phyloP scores from a whole-genome alignment of 495 filamentous ascomycete species.

The Lindgomyces ingoldianus region DNA sequence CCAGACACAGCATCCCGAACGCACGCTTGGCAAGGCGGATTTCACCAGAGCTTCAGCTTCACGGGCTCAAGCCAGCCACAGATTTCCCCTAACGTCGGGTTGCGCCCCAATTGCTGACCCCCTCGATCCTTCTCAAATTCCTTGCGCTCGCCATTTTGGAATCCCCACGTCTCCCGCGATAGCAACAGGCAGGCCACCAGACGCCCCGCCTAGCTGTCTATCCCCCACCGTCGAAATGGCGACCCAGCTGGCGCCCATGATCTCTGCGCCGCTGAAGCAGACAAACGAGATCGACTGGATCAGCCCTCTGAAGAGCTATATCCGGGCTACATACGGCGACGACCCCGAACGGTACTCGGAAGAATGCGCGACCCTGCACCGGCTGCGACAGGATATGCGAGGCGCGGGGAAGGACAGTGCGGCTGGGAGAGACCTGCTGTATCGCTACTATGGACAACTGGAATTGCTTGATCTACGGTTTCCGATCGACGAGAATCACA shows the following conservation, averaged over 20 bases:
- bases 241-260: conserved; percentile 79
- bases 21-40: neutral
- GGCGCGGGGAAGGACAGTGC: conserved; percentile 97
- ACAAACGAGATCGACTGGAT: conserved; percentile 99
- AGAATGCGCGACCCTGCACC: conserved; percentile 93
- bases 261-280: conserved; percentile 91
- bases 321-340: conserved; percentile 89
- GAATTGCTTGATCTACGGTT: conserved; percentile 93
- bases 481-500: conserved; percentile 96
- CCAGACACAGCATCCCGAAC: neutral
- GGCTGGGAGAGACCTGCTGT: conserved; percentile 86
- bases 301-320: conserved; percentile 87
- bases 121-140: conserved; percentile 4
- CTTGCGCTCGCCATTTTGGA: neutral
- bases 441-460: conserved; percentile 96
- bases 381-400: conserved; percentile 98
- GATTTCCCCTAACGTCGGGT: neutral
- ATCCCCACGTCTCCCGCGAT: neutral
- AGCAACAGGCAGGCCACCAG: conserved; percentile 29
- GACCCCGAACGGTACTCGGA: conserved; percentile 92
- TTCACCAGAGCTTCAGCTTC: conserved; percentile 7
- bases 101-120: conserved; percentile 4
- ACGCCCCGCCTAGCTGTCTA: conserved; percentile 22
- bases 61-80: conserved; percentile 1
- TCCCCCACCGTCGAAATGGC: conserved; percentile 49